A percentile compares a stretch with the other conserved stretches of the same genome.
Conservation (phyloP, 768 basidiomycete species). For the Amanita brunnescens region DNA sequence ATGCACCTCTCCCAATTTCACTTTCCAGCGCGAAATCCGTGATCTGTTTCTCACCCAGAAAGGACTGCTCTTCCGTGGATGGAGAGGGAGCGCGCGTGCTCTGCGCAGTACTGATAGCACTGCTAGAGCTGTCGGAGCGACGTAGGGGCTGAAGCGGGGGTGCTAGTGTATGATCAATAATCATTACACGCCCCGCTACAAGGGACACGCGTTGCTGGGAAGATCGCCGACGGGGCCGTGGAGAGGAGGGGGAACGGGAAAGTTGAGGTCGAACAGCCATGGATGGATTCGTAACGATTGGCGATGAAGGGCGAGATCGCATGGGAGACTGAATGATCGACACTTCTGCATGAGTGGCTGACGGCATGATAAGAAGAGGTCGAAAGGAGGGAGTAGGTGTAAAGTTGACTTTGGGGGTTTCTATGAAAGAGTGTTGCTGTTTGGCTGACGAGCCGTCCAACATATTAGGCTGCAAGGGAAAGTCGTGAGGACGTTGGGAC, state of each 20-base stretch:
- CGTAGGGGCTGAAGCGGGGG: slow-evolving; percentile 52
- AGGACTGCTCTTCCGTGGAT: slow-evolving; percentile 31
- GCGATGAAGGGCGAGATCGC: slow-evolving; percentile 27
- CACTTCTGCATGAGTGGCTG: slow-evolving; percentile 15
- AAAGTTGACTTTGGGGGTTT: slow-evolving; percentile 23
- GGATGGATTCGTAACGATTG: slow-evolving; percentile 13
- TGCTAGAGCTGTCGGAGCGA: slow-evolving; percentile 56
- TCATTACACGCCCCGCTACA: slow-evolving; percentile 73
- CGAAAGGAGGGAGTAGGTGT: slow-evolving; percentile 13
- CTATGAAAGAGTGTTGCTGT: slow-evolving; percentile 26
- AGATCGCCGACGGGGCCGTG: slow-evolving; percentile 65
- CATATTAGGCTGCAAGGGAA: slow-evolving; percentile 13
- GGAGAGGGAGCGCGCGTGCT: slow-evolving; percentile 64
- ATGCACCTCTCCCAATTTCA: slow-evolving; percentile 91
- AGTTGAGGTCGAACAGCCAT: slow-evolving; percentile 16
- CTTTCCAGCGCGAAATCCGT: slow-evolving; percentile 79
- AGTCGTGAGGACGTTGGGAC: slow-evolving; percentile 11
- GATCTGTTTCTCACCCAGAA: slow-evolving; percentile 62
- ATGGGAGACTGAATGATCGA: slow-evolving; percentile 24
- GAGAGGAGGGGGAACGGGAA: slow-evolving; percentile 44
- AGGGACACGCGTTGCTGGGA: slow-evolving; percentile 82
- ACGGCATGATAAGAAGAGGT: slow-evolving; percentile 20
- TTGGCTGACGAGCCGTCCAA: slow-evolving; percentile 24
- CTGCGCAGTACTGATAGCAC: slow-evolving; percentile 47
- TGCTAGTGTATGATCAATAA: slow-evolving; percentile 63